phyloP scores from a whole-genome alignment of 2,329 filamentous ascomycete genomes.

The Raffaelea ambrosiae region DNA sequence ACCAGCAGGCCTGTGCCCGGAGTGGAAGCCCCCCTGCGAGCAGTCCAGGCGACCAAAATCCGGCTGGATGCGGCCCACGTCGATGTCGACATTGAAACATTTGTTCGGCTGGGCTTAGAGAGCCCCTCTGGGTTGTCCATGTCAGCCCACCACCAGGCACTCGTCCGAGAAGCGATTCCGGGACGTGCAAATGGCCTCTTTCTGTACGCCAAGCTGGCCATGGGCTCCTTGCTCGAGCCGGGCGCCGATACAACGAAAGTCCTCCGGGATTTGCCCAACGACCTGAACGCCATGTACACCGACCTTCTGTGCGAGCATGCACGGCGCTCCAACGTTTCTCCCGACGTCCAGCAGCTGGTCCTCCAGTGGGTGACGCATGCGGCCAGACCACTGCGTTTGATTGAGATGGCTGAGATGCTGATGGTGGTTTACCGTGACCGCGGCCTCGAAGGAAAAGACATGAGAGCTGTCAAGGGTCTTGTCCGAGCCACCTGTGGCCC shows the following conservation, averaged over 20 bases:
- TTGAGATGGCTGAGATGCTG: conserved; percentile 28
- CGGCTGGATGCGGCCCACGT: conserved; percentile 27
- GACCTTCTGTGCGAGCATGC: conserved; percentile 29
- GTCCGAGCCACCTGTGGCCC: conserved; percentile 31
- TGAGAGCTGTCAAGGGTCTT: conserved; percentile 25
- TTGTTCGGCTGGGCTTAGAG: conserved; percentile 18
- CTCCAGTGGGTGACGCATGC: conserved; percentile 33
- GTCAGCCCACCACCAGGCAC: conserved; percentile 9
- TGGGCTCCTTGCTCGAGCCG: conserved; percentile 27
- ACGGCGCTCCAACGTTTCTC: conserved; percentile 20
- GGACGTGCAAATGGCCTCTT: conserved; percentile 33
- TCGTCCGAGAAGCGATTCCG: conserved; percentile 22
- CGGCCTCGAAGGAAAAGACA: conserved; percentile 4
- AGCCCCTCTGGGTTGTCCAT: conserved; percentile 9
- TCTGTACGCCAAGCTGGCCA: conserved; percentile 32
- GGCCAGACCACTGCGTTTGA: conserved; percentile 28
- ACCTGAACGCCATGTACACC: conserved; percentile 31
- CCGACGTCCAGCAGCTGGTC: conserved; percentile 26
- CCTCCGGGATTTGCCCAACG: conserved; percentile 23
- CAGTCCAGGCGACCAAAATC: conserved; percentile 15
- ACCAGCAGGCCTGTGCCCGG: background rate
- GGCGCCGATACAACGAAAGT: conserved; percentile 17
- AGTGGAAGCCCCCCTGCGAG: background rate
- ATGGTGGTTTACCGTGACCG: conserved; percentile 16
- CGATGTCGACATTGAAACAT: conserved; percentile 30